phyloP scores from a whole-genome alignment of 2,329 filamentous ascomycete genomes.

The Alternaria burnsii region DNA sequence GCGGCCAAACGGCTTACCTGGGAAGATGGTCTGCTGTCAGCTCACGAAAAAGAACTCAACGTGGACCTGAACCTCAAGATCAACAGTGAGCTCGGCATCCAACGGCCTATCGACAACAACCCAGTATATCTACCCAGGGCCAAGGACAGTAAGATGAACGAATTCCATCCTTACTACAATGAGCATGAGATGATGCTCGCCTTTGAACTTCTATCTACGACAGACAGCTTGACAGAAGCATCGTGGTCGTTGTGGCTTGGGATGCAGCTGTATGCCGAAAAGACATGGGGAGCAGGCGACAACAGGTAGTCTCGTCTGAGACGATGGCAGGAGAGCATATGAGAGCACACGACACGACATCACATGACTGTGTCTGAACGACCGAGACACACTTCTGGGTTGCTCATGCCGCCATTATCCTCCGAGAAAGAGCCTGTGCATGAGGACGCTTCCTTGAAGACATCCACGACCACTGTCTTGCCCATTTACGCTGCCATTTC shows the following conservation, averaged over 20 bases:
- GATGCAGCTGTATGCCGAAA: constrained; percentile 20
- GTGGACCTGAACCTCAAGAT: constrained; percentile 38
- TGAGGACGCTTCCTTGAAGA: not conserved
- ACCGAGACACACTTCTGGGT: not conserved
- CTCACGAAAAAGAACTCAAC: constrained; percentile 30
- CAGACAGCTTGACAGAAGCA: constrained; percentile 27
- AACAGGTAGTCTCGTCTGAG: not conserved
- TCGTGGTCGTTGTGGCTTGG: constrained; percentile 35
- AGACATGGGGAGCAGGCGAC: not conserved
- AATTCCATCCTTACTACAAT: constrained; percentile 37
- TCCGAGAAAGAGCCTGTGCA: not conserved
- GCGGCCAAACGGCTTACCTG: constrained; percentile 34
- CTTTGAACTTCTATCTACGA: constrained; percentile 28
- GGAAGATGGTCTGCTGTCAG: constrained; percentile 26
- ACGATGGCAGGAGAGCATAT: not conserved
- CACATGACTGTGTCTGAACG: constrained; percentile 21
- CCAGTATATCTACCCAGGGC: constrained; percentile 30
- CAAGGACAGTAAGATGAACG: constrained; percentile 28
- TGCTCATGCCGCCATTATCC: not conserved
- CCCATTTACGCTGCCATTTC: not conserved
- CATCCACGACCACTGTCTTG: not conserved
- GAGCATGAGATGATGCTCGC: constrained; percentile 38
- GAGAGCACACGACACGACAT: constrained; percentile 9
- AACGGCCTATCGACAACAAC: constrained; percentile 33
- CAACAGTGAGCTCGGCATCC: constrained; percentile 39